Conservation (phyloP, 2,329 filamentous ascomycete species). For the Orbilia javanica region DNA sequence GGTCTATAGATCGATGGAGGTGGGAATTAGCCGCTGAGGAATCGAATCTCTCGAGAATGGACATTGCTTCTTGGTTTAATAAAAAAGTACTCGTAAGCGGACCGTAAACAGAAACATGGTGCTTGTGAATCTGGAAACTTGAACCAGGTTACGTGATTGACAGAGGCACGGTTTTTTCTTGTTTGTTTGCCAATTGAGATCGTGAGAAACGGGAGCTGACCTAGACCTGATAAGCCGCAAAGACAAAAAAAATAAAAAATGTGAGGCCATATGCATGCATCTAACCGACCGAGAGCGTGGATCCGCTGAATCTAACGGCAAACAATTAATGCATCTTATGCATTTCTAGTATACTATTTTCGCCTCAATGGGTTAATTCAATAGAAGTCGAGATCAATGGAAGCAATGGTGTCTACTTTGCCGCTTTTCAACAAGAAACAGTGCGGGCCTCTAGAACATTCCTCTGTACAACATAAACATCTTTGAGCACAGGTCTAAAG, state of each 20-base stretch:
- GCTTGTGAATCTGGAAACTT: slow-evolving; percentile 40
- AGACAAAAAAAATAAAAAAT: slow-evolving; percentile 24
- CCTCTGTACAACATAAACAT: background rate
- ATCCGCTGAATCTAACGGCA: slow-evolving; percentile 29
- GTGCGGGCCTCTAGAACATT: background rate
- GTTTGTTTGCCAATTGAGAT: slow-evolving; percentile 15
- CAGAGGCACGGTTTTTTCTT: background rate
- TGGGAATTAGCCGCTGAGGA: slow-evolving; percentile 46
- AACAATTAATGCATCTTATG: slow-evolving; percentile 28
- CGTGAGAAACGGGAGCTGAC: slow-evolving; percentile 22
- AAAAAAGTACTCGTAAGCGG: slow-evolving; percentile 31
- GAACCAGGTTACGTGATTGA: slow-evolving; percentile 26
- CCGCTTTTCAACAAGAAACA: background rate
- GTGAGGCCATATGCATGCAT: slow-evolving; percentile 36
- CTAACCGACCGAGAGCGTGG: slow-evolving; percentile 21
- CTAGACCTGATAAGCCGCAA: slow-evolving; percentile 8
- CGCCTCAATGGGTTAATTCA: slow-evolving; percentile 20
- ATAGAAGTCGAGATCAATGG: background rate
- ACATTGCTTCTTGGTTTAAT: background rate
- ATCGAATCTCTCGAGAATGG: slow-evolving; percentile 27
- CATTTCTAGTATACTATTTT: slow-evolving; percentile 35
- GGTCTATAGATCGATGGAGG: slow-evolving; percentile 48
- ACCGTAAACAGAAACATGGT: slow-evolving; percentile 23
- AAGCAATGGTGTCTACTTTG: background rate
- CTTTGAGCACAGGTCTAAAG: slow-evolving; percentile 8